Conservation (phyloP, 345 rosid genomes). For the Hibiscus tridactylites region DNA sequence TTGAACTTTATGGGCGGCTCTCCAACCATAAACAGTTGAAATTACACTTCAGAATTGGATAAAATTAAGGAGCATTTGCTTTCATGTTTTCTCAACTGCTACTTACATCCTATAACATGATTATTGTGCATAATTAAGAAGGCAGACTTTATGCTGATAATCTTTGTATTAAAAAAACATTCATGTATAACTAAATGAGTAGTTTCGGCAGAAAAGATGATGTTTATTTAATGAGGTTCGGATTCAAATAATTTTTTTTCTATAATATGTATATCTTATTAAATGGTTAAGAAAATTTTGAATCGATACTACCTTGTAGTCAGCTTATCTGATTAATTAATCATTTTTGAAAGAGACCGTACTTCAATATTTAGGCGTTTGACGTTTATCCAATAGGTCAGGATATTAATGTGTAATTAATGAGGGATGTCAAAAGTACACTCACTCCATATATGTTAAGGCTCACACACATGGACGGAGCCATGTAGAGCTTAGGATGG, state of each 20-base stretch:
- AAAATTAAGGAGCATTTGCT: not conserved
- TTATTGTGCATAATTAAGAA: not conserved
- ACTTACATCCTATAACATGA: not conserved
- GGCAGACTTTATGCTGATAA: not conserved
- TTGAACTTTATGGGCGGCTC: not conserved
- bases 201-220: too few relatives aligned
- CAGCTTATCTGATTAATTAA: not conserved
- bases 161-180: not conserved
- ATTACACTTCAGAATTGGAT: not conserved
- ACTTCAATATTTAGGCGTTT: not conserved
- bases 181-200: too few relatives aligned
- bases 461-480: too few relatives aligned
- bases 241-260: too few relatives aligned
- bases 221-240: too few relatives aligned
- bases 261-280: too few relatives aligned
- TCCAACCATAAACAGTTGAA: not conserved
- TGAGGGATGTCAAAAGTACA: not conserved
- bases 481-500: too few relatives aligned
- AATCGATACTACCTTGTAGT: too few relatives aligned
- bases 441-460: not conserved
- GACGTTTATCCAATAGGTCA: not conserved
- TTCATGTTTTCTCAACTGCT: not conserved
- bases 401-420: not conserved
- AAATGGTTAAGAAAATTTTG: too few relatives aligned
- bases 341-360: not conserved